Evolutionary conservation across 1,284 basidiomycete genomes (phyloP).

Genomic region (Tilletia indica): DNA sequence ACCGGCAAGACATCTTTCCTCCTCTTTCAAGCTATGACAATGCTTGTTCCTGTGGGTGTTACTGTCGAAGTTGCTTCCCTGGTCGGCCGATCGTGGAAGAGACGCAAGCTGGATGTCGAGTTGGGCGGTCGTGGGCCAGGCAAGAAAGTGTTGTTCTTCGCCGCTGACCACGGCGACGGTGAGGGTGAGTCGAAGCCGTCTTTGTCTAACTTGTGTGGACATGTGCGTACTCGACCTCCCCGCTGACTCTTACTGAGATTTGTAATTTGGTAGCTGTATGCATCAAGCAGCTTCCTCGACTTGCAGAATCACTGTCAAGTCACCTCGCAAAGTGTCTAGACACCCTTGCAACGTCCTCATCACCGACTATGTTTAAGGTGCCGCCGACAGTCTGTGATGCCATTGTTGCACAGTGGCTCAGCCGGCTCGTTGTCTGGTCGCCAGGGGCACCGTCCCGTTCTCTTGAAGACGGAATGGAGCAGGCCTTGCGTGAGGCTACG

Average conservation of each 20-base stretch:
- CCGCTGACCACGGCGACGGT: background rate
- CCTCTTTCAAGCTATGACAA: background rate
- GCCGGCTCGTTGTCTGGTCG: background rate
- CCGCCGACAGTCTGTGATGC: background rate
- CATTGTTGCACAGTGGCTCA: constrained; percentile 3
- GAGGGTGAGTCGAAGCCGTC: background rate
- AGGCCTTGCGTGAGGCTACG: background rate
- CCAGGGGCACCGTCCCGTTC: background rate
- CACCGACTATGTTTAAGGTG: background rate
- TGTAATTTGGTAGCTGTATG: too few relatives aligned
- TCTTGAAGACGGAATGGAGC: background rate
- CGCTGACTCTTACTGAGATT: too few relatives aligned
- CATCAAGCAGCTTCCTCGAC: too few relatives aligned
- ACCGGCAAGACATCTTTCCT: background rate
- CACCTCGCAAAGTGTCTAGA: background rate
- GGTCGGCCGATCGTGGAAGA: background rate
- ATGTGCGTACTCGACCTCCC: too few relatives aligned
- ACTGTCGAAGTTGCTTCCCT: background rate
- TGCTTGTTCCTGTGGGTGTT: background rate
- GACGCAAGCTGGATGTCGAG: background rate
- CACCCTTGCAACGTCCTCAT: too few relatives aligned
- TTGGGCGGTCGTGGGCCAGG: background rate
- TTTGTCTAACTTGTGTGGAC: too few relatives aligned
- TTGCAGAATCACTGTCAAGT: too few relatives aligned
- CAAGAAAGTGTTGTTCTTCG: background rate